Evolutionary conservation across 2,329 filamentous ascomycete genomes (phyloP), one percentile per base, ranked within the genome.

Genomic region (Tolypocladium cylindrosporum): DNA sequence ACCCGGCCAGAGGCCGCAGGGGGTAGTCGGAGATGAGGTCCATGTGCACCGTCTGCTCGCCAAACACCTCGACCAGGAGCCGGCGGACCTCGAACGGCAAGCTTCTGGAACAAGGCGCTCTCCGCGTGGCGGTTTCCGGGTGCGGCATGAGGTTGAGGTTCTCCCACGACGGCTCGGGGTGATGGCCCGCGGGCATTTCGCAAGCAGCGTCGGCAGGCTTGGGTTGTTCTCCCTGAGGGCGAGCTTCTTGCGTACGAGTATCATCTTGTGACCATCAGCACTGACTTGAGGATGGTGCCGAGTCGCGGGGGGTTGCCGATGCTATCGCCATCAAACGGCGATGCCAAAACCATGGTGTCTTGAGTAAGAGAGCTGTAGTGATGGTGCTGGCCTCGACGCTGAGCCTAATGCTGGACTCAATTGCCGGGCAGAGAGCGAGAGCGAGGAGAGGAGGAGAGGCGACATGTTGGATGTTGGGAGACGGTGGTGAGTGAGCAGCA

Each of bases 81-180:
- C 64, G 67, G 21, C 72, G 67, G 8, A 74, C 65, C 60, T 74
- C 71, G 10, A 66, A 59, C 10, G 72, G 71, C 1, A 74, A 74
- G 61, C 36, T 62, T 64, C 53, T 64, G 65, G 57, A 72, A 69
- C 58, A 74, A 69, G 41, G 50, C 13, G 51, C 60, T 61, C 34
- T 57, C 27, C 16, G 59, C 54, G 24, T 51, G 34, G 55, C 59
- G 19, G 27, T 41, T n/a, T 27, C n/a, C n/a, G 36, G 19, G 11
- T 55, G 27, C 9, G 40, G n/a, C 42, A 50, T 21, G 57, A 60
- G 50, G 53, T 5, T 7, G 31, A 34, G 7, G 31, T 34, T 43
- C 10, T 60, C 59, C 11, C 14, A 48, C 3, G 59, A 59, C 21
- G 59, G 41, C 40, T 54, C 11, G 59, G 58, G 11, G 59, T 59